phyloP scores from a whole-genome alignment of 352 stramenopile species.

The Globisporangium cystogenes region DNA sequence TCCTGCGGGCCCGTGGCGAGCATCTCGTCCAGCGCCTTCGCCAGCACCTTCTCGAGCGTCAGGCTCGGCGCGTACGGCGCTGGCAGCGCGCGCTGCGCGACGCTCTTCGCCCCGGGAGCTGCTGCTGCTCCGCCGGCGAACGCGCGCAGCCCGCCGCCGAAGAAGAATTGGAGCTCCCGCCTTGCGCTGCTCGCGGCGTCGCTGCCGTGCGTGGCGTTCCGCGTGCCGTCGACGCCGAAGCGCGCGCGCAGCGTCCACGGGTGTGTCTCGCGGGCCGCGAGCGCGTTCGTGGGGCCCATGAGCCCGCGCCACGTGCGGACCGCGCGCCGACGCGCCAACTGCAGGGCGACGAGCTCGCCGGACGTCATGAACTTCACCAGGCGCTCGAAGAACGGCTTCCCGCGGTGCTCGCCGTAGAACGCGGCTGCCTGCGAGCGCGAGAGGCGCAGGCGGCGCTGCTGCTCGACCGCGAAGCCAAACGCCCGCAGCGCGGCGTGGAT shows the following conservation, averaged over 20 bases:
- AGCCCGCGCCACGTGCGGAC: constrained; percentile 62
- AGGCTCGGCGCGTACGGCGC: constrained; percentile 2
- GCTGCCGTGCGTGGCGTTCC: constrained; percentile 81
- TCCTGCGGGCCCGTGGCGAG: constrained; percentile 20
- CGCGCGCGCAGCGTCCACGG: constrained; percentile 58
- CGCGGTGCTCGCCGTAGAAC: constrained; percentile 63
- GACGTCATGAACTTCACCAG: constrained; percentile 70
- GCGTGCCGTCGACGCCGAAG: constrained; percentile 75
- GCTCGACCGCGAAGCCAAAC: constrained; percentile 49
- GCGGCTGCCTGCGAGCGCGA: constrained; percentile 35
- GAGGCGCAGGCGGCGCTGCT: constrained; percentile 28
- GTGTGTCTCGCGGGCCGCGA: constrained; percentile 32
- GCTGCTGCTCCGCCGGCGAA: neutral
- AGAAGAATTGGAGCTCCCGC: constrained; percentile 79
- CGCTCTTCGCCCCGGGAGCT: neutral
- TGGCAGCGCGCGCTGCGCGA: constrained; percentile 8
- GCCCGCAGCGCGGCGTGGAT: constrained; percentile 33
- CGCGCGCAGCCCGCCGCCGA: constrained; percentile 21
- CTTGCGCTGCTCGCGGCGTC: constrained; percentile 47
- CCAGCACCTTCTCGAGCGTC: constrained; percentile 30
- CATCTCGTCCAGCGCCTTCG: constrained; percentile 32
- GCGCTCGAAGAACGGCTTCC: constrained; percentile 54
- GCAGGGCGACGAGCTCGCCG: constrained; percentile 48
- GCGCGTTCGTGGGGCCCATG: constrained; percentile 77
- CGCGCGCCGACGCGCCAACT: constrained; percentile 35